Evolutionary conservation across 352 stramenopile genomes (phyloP).

Genomic region (Globisporangium camurandrum): DNA sequence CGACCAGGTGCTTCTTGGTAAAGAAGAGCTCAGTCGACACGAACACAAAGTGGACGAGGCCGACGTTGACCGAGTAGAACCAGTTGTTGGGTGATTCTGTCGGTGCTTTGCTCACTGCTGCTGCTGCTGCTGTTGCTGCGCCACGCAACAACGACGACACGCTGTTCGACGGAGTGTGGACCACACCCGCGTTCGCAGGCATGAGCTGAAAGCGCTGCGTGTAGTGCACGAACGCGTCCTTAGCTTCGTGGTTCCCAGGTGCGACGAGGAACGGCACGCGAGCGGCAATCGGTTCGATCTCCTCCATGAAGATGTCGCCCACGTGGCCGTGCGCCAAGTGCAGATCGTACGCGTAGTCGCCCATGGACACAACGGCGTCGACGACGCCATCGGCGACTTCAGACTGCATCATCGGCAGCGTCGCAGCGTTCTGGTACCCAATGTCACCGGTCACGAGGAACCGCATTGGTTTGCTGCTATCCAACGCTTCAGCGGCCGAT

Average conservation of each 20-base stretch:
- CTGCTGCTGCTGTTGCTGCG: too few relatives aligned
- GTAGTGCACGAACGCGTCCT: constrained; percentile 83
- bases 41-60: constrained; percentile 82
- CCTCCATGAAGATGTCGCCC: constrained; percentile 88
- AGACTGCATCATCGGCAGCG: constrained; percentile 85
- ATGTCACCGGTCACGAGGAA: constrained; percentile 85
- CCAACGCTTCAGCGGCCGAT: constrained; percentile 17
- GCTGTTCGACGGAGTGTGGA: too few relatives aligned
- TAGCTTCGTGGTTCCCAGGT: constrained; percentile 87
- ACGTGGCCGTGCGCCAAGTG: constrained; percentile 70
- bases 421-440: constrained; percentile 83
- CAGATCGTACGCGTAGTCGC: constrained; percentile 88
- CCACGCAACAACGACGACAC: constrained; percentile 37
- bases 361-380: constrained; percentile 80
- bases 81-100: constrained; percentile 89
- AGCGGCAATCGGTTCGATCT: constrained; percentile 81
- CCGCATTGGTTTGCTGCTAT: constrained; percentile 26
- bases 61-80: constrained; percentile 86
- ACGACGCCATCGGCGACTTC: constrained; percentile 67
- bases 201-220: constrained; percentile 81
- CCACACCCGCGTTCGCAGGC: constrained; percentile 61
- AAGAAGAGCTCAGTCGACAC: constrained; percentile 89
- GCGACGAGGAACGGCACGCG: constrained; percentile 86
- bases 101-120: too few relatives aligned
- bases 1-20: constrained; percentile 48